Percentiles rank a stretch among this genome's conserved stretches.
Evolutionary conservation across 441 rosid genomes (phyloP).

Genomic region (Brassica hybrid): DNA sequence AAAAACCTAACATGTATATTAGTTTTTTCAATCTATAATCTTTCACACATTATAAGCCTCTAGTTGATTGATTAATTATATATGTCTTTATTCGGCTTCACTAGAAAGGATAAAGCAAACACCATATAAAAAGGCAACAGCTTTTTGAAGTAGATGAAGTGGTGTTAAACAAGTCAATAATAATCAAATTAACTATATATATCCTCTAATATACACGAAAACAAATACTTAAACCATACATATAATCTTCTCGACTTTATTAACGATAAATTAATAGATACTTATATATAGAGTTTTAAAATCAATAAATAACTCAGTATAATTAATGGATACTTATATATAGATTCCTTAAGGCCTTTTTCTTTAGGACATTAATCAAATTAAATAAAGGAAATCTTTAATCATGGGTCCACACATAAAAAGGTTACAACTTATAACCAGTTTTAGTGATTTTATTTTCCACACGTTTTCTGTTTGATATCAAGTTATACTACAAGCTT

Average conservation of each 20-base stretch:
- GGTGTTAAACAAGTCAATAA: slow-evolving; percentile 1
- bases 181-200: slow-evolving; percentile 4
- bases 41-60: neutral
- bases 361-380: slow-evolving; percentile 19
- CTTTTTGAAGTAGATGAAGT: slow-evolving; percentile 23
- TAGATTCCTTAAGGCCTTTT: slow-evolving; percentile 26
- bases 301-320: slow-evolving; percentile 4
- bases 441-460: slow-evolving; percentile 29
- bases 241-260: slow-evolving; percentile 12
- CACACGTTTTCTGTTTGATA: slow-evolving; percentile 35
- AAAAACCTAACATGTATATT: neutral
- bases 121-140: slow-evolving; percentile 29
- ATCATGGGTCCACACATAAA: slow-evolving; percentile 32
- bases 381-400: slow-evolving; percentile 7
- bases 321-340: neutral
- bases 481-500: neutral
- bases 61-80: neutral
- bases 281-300: slow-evolving; percentile 8
- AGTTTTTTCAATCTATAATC: neutral
- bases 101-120: slow-evolving; percentile 19
- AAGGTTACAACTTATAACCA: slow-evolving; percentile 32
- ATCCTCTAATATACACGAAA: slow-evolving; percentile 7
- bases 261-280: neutral
- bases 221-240: slow-evolving; percentile 18
- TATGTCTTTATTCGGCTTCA: slow-evolving; percentile 24